Conservation (phyloP, 352 stramenopile species). For the Pythium aphanidermatum region DNA sequence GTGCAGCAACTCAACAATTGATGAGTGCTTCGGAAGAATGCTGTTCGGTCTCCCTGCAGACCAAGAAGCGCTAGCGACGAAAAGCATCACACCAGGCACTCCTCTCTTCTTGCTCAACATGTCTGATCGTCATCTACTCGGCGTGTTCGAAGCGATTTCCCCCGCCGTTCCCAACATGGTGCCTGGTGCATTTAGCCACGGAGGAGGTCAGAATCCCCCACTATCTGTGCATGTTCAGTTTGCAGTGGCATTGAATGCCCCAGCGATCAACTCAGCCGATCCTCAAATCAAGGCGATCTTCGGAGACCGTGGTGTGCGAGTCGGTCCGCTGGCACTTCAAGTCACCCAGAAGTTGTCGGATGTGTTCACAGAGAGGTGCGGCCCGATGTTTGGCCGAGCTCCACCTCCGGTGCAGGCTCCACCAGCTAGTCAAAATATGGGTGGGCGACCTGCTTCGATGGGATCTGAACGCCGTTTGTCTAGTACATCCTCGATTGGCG, state of each 20-base stretch:
- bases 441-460: too few species aligned
- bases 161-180: conserved; percentile 69
- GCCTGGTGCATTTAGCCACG: conserved; percentile 66
- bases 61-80: conserved; percentile 53
- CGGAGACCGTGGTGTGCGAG: conserved; percentile 48
- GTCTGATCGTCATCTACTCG: conserved; percentile 76
- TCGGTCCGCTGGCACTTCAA: conserved; percentile 54
- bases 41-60: conserved; percentile 72
- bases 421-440: too few species aligned
- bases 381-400: conserved; percentile 27
- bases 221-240: conserved; percentile 78
- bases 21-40: conserved; percentile 85
- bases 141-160: conserved; percentile 80
- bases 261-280: conserved; percentile 60
- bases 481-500: conserved; percentile 3
- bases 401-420: conserved; percentile 24
- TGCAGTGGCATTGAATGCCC: conserved; percentile 57
- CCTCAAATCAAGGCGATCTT: conserved; percentile 65
- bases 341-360: conserved; percentile 67
- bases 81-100: conserved; percentile 65
- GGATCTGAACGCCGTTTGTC: too few species aligned
- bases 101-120: conserved; percentile 85
- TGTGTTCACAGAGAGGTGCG: conserved; percentile 65
- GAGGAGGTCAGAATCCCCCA: conserved; percentile 44
- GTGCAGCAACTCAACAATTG: conserved; percentile 77